These are phyloP conservation scores for Pseudotsuga menziesii DNA, from an alignment of 75 land plant genomes.

Conservation along the genomic window DNA sequence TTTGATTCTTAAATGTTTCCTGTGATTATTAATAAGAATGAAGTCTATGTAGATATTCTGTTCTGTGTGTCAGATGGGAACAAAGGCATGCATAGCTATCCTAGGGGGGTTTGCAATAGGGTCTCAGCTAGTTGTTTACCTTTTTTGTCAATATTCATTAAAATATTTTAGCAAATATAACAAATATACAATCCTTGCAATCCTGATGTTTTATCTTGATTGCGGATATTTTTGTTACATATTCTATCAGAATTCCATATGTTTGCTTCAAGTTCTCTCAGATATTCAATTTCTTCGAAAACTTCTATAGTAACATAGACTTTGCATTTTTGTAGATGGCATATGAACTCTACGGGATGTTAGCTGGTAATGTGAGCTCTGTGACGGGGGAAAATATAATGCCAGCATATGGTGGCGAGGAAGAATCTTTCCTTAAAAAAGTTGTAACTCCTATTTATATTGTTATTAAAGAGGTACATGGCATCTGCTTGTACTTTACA, in stretches of 20 bases:
- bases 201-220: neutral
- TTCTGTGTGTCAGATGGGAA: no score
- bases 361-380: constrained; percentile 56
- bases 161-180: neutral
- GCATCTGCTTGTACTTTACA: neutral
- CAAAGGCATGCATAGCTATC: no score
- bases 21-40: no score
- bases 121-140: no score
- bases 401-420: constrained; percentile 76
- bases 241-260: neutral
- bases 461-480: constrained; percentile 63
- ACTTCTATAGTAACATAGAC: neutral
- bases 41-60: no score
- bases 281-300: neutral
- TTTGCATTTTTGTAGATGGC: constrained; percentile 70
- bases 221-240: neutral
- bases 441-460: constrained; percentile 82
- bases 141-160: no score
- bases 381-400: constrained; percentile 68
- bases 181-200: no score
- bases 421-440: constrained; percentile 72
- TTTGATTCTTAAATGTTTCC: no score
- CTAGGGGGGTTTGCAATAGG: no score
- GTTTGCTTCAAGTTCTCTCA: neutral
- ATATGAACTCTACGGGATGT: constrained; percentile 52